Evolutionary conservation across 164 flowering plant genomes (phyloP), one percentile per base, ranked within the genome.

Genomic region (Paratinospora sagittata): DNA sequence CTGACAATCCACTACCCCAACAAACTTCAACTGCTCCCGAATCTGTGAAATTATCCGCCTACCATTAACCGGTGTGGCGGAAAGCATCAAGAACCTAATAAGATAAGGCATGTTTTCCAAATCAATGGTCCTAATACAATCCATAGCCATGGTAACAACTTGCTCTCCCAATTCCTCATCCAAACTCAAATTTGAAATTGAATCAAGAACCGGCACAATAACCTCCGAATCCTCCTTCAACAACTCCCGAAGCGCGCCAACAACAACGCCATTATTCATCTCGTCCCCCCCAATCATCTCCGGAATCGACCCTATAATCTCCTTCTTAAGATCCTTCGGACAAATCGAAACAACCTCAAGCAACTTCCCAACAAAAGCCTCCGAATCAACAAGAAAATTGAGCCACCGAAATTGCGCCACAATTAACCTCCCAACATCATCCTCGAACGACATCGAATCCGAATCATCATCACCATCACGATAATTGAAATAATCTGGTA

Each of bases 291-390:
- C 97, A 49, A 92, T 74, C 8, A 92, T 87, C 85, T 92, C 98
- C 0, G 98, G 95, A 73, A 92, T 75, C 3, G 96, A 89, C 24
- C 90, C 98, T 70, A 92, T 88, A 6, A 92, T 90, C 82, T 92
- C 98, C 65, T 87, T 89, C 86, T 90, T 92, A 43, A 92, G 73
- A 70, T 80, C 75, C 13, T 81, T 8, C 23, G 98, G 96, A 64
- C 89, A 83, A 66, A 90, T 87, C 0, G 92, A 87, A 12, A 92
- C 78, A 13, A 90, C 89, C 78, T 89, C 86, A 79, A 92, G 66
- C 67, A 92, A 74, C 72, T 86, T 92, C 27, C 87, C 86, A 4
- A 84, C 67, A 58, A 92, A 90, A 2, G 71, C 82, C 77, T 76
- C 73, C 0, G 89, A 76, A 76, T 90, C 88, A 8, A 88, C 93